Evolutionary conservation across 768 basidiomycete species (phyloP), one percentile per base, ranked within the genome.

Genomic region (Tricholomella constricta): DNA sequence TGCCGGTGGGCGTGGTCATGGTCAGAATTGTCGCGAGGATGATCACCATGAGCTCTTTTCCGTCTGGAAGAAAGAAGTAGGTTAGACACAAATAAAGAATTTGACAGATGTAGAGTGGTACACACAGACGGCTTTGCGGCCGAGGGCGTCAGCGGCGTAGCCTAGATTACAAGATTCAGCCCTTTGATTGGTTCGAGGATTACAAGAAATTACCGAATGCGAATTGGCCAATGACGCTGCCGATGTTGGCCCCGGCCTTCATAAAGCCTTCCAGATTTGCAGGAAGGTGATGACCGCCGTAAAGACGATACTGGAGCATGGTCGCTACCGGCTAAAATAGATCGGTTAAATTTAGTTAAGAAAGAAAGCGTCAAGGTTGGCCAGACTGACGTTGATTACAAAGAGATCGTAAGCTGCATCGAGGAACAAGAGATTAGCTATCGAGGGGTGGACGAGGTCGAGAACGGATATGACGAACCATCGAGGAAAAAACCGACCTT

Each of bases 21-120:
- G 77, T 79, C 31, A 90, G 66, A 62, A 91, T 88, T 2, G 89
- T 91, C 0, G 86, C 88, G 45, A 90, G 55, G 62, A 91, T 90
- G 58, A 89, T 89, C 52, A 91, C 71, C 80, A 90, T 86, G 46
- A 91, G 78, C 62, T 91, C 89, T 64, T 89, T 87, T 8, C 88
- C 87, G 56, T 89, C 85, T 84, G 63, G 8, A 41, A 3, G 26
- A 46, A 9, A 25, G 10, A 29, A 19, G 7, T 59, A 62, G 45
- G 2, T 23, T 51, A 25, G 23, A 17, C 11, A 37, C 38, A 8
- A 14, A 23, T 19, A 27, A 17, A 2, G 29, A 14, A 22, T 15
- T 29, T 14, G n/a, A n/a, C 34, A 27, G 15, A 25, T 31, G 12
- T 10, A 32, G 14, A 32, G 43, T 20, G 23, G 17, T 8, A 62